Evolutionary conservation across 1,284 basidiomycete genomes (phyloP).

Genomic region (Malassezia psittaci): DNA sequence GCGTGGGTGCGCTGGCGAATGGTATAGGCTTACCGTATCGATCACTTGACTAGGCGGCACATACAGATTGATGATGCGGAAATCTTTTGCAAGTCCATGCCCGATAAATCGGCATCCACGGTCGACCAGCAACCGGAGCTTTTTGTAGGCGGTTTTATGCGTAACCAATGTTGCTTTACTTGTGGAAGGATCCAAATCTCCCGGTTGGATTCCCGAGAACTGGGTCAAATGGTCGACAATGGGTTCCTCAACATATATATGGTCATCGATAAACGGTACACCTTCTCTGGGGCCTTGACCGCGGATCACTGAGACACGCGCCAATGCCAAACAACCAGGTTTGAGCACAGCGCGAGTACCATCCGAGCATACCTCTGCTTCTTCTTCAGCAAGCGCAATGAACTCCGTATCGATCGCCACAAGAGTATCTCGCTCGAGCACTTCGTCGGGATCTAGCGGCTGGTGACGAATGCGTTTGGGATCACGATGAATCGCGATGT

Average conservation of each 20-base stretch:
- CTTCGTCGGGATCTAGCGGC: conserved; percentile 61
- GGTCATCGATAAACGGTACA: conserved; percentile 90
- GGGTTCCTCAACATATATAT: conserved; percentile 86
- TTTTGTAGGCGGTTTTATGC: conserved; percentile 93
- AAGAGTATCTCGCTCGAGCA: conserved; percentile 70
- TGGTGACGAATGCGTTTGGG: conserved; percentile 65
- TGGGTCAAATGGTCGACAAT: conserved; percentile 96
- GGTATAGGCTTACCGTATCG: conserved; percentile 92
- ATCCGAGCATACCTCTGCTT: conserved; percentile 85
- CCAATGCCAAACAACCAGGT: conserved; percentile 79
- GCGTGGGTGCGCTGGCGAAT: conserved; percentile 66
- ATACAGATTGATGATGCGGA: conserved; percentile 94
- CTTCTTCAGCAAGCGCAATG: conserved; percentile 89
- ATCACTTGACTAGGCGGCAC: conserved; percentile 90
- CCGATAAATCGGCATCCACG: conserved; percentile 93
- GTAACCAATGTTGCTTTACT: conserved; percentile 85
- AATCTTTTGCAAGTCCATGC: conserved; percentile 97
- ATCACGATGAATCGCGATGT: conserved; percentile 61
- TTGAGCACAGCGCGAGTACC: conserved; percentile 84
- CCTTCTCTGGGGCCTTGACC: conserved; percentile 70
- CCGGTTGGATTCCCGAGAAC: conserved; percentile 73
- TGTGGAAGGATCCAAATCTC: conserved; percentile 74
- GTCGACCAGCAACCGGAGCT: conserved; percentile 85
- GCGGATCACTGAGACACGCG: conserved; percentile 84
- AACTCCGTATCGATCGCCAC: conserved; percentile 97